Base-by-base conservation (phyloP, 164 flowering plant species). In the Brasenia schreberi region DNA sequence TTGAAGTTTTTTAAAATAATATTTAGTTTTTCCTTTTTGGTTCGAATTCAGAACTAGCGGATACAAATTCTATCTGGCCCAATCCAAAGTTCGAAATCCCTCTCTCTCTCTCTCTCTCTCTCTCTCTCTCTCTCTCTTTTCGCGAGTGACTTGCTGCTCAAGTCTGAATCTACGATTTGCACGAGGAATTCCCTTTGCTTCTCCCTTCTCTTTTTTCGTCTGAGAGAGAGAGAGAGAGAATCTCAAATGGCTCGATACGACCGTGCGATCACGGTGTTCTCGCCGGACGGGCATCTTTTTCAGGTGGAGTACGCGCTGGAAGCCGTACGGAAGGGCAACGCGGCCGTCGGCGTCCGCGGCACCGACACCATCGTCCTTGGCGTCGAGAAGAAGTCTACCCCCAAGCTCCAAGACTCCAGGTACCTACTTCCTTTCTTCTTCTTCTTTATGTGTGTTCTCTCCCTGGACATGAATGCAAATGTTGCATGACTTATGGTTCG, bases 261-360 rank as follows among this genome's bases (percentile, higher is more conserved):
- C 61, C 77, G 99, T 19, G 99, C 97, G n/a, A 94, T 94, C 70
- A 94, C 99, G 0, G 99, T 94, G 19, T 94, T 94, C 81, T 94
- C 99, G 0, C 96, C 99, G 5, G 99, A 94, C 68, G 99, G 99
- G 16, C 99, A 94, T 67, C 85, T 94, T 0, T 94, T 94, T 62
- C 99, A 94, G 64, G 97, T 91, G 7, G 99, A 94, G 39, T 94
- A 94, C 82, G 99, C 99, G 2, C 90, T 94, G 42, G 99, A 94
- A 70, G 97, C 99, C 73, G 97, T 94, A 5, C 89, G 99, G 9
- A 94, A 94, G 68, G 99, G 99, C 0, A 94, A 94, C 82, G 99
- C 97, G 63, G 99, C 92, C 81, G 96, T 94, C 61, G 99, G 99
- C 2, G 99, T 94, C 3, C 82, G 99, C 10, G 99, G 99, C 63